A percentile compares a stretch with the other conserved stretches of the same genome.
phyloP scores from a whole-genome alignment of 331 rosid genomes.

The Dryas integrifolia region DNA sequence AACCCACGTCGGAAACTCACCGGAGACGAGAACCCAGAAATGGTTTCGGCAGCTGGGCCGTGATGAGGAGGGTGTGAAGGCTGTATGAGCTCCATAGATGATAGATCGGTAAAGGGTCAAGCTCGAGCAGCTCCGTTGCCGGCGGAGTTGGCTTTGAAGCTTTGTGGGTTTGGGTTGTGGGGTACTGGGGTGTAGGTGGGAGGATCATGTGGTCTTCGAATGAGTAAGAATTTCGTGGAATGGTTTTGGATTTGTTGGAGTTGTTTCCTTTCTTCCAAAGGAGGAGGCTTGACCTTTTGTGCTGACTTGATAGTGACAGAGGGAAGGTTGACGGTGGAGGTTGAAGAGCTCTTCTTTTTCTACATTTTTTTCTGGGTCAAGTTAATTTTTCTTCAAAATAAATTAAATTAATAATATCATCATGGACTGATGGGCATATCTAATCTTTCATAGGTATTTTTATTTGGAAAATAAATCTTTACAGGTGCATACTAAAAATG shows the following conservation, averaged over 20 bases:
- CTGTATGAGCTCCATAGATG: slow-evolving; percentile 53
- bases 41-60: slow-evolving; percentile 22
- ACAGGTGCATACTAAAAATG: too few species aligned
- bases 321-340: slow-evolving; percentile 2
- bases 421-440: neutral
- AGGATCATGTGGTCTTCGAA: neutral
- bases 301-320: slow-evolving; percentile 1
- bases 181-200: neutral
- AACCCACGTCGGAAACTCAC: slow-evolving; percentile 24
- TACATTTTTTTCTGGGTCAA: neutral
- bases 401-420: neutral
- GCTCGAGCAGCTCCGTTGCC: slow-evolving; percentile 11
- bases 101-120: slow-evolving; percentile 4
- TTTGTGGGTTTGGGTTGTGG: neutral
- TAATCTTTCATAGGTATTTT: neutral
- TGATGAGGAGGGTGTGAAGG: slow-evolving; percentile 43
- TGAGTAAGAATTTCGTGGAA: slow-evolving; percentile 1
- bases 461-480: neutral
- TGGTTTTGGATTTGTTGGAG: neutral
- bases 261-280: neutral
- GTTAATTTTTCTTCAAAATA: neutral
- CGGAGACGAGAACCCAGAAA: slow-evolving; percentile 41
- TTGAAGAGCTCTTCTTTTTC: neutral
- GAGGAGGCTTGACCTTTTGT: slow-evolving; percentile 11
- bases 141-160: neutral